These are phyloP conservation scores for Ogataea chonburiensis DNA, from an alignment of 805 yeast genomes.

Conservation along the genomic window DNA sequence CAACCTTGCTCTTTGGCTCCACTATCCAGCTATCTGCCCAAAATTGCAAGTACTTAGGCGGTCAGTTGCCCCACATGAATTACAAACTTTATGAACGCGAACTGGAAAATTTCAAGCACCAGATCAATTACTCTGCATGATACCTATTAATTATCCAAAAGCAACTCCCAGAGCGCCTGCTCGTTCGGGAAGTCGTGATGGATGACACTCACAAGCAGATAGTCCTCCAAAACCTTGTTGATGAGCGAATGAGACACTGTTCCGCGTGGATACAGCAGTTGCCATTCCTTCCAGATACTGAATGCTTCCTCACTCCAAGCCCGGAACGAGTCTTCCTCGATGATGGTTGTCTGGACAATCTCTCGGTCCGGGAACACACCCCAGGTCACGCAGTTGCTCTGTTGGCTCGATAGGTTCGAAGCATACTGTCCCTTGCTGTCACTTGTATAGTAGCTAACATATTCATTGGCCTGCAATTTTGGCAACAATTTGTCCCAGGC, in stretches of 20 bases:
- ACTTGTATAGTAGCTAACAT: slow-evolving; percentile 73
- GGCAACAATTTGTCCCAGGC: slow-evolving; percentile 67
- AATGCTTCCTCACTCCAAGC: slow-evolving; percentile 98
- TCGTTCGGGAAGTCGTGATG: slow-evolving; percentile 80
- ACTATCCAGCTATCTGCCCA: slow-evolving; percentile 35
- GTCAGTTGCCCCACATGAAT: slow-evolving; percentile 30
- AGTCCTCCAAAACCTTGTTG: slow-evolving; percentile 56
- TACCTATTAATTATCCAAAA: slow-evolving; percentile 34
- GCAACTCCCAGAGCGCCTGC: slow-evolving; percentile 71
- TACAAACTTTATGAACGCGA: slow-evolving; percentile 32
- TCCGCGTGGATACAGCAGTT: slow-evolving; percentile 64
- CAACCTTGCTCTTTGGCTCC: slow-evolving; percentile 48
- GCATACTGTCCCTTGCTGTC: slow-evolving; percentile 56
- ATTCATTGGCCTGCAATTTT: slow-evolving; percentile 46
- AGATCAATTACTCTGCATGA: slow-evolving; percentile 24
- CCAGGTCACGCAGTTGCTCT: slow-evolving; percentile 92
- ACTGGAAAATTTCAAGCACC: slow-evolving; percentile 38
- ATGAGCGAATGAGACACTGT: slow-evolving; percentile 60
- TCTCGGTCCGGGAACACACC: slow-evolving; percentile 93
- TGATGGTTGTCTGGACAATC: slow-evolving; percentile 86
- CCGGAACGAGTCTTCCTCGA: slow-evolving; percentile 86
- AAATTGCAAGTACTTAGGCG: slow-evolving; percentile 30
- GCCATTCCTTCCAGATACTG: slow-evolving; percentile 91
- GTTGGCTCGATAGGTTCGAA: slow-evolving; percentile 54
- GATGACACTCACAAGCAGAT: slow-evolving; percentile 78